Conservation (phyloP, 148 eudicot genomes). For the Silene uniflora region DNA sequence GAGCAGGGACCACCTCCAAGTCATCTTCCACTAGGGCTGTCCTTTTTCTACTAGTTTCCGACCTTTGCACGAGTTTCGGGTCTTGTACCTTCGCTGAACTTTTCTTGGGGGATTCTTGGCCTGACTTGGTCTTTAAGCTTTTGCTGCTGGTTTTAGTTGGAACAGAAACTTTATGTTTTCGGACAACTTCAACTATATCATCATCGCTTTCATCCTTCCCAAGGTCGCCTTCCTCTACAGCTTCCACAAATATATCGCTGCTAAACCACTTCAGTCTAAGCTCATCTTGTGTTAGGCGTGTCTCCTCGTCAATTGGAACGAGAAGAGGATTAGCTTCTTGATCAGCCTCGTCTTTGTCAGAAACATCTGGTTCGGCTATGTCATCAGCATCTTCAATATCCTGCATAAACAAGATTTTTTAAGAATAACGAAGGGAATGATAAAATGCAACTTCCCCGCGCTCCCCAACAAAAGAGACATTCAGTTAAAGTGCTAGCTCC, state of each 20-base stretch:
- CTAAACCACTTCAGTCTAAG: slow-evolving; percentile 61
- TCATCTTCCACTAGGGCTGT: slow-evolving; percentile 41
- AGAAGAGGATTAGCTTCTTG: slow-evolving; percentile 78
- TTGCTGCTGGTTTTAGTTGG: slow-evolving; percentile 29
- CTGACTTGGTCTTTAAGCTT: no score
- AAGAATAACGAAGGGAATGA: no score
- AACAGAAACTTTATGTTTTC: slow-evolving; percentile 18
- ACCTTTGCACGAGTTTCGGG: slow-evolving; percentile 19
- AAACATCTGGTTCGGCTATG: slow-evolving; percentile 46
- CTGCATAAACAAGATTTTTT: slow-evolving; percentile 19
- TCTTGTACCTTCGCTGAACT: slow-evolving; percentile 34
- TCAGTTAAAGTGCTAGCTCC: background rate
- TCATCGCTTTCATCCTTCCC: slow-evolving; percentile 28
- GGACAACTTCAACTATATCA: slow-evolving; percentile 48
- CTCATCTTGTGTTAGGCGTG: slow-evolving; percentile 62
- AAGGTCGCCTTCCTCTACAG: slow-evolving; percentile 44
- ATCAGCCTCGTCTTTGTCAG: slow-evolving; percentile 52
- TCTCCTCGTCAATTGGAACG: slow-evolving; percentile 54
- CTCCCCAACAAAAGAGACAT: no score
- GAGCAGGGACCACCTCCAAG: slow-evolving; percentile 87
- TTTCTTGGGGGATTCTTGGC: no score
- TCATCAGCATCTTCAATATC: slow-evolving; percentile 33
- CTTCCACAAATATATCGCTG: slow-evolving; percentile 69
- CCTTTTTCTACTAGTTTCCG: no score
- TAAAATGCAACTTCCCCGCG: no score